Evolutionary conservation across 140 eudicot genomes (phyloP).

Genomic region (Anethum foeniculum): DNA sequence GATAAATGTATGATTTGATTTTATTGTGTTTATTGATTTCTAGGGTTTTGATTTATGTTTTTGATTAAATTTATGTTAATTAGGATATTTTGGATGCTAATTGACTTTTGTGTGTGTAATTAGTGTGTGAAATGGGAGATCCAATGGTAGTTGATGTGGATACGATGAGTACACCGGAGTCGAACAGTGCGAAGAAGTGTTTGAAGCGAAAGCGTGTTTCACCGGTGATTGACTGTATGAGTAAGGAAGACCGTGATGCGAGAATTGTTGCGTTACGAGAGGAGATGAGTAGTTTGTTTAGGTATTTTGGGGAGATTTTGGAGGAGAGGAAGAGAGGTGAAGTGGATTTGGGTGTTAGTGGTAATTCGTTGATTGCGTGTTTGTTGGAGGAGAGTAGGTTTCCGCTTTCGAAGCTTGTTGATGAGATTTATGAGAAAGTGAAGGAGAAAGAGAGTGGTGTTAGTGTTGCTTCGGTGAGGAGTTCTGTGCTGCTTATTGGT

Average conservation of each 20-base stretch:
- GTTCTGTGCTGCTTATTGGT: slow-evolving; percentile 54
- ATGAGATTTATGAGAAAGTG: slow-evolving; percentile 44
- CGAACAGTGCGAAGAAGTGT: slow-evolving; percentile 24
- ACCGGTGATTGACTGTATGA: slow-evolving; percentile 14
- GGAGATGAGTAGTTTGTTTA: slow-evolving; percentile 33
- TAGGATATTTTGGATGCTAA: not conserved
- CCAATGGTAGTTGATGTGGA: slow-evolving; percentile 27
- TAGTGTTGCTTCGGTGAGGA: slow-evolving; percentile 56
- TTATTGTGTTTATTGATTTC: not conserved
- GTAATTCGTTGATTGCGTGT: slow-evolving; percentile 48
- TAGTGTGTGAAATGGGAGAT: slow-evolving; percentile 37
- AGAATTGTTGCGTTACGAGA: slow-evolving; percentile 24
- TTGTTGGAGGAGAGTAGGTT: slow-evolving; percentile 69
- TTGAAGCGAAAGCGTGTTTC: slow-evolving; percentile 39
- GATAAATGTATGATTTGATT: not conserved
- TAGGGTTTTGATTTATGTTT: not conserved
- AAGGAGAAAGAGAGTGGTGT: slow-evolving; percentile 36
- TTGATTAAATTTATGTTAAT: not conserved
- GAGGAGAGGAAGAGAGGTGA: slow-evolving; percentile 8
- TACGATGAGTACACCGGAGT: not conserved
- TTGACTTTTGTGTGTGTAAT: not conserved
- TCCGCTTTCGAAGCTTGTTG: slow-evolving; percentile 63
- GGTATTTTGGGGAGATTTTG: slow-evolving; percentile 30
- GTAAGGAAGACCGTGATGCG: slow-evolving; percentile 28
- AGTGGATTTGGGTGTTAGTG: slow-evolving; percentile 1